Conservation (phyloP, 345 rosid genomes). For the Gossypium stocksii region DNA sequence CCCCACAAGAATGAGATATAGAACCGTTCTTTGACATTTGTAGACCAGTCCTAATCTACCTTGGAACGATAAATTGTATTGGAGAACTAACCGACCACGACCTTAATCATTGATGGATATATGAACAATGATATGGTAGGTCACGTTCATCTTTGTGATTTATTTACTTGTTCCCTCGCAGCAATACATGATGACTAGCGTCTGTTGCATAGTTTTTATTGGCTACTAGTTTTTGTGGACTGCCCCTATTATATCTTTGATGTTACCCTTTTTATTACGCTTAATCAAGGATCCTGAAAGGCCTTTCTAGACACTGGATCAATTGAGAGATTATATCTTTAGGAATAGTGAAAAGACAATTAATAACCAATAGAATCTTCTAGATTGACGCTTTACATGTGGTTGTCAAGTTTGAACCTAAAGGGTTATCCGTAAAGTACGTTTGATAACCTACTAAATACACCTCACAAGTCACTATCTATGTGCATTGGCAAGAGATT, state of each 20-base stretch:
- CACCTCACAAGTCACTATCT: not conserved
- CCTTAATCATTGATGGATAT: not conserved
- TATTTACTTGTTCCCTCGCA: conserved; percentile 22
- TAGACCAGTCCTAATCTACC: conserved; percentile 7
- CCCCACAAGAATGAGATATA: conserved; percentile 5
- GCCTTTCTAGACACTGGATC: not conserved
- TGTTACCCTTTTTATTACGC: not conserved
- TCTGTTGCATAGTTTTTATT: conserved; percentile 3
- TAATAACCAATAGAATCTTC: conserved; percentile 10
- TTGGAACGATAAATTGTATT: not conserved
- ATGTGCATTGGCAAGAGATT: not conserved
- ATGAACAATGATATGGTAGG: conserved; percentile 15
- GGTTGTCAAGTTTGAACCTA: not conserved
- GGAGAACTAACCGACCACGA: conserved; percentile 1
- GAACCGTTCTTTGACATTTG: not conserved
- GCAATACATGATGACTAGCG: conserved; percentile 14
- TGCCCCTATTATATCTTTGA: conserved; percentile 23
- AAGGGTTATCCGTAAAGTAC: not conserved
- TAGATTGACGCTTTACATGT: conserved; percentile 2
- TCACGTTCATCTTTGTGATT: conserved; percentile 9
- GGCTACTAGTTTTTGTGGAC: conserved; percentile 19
- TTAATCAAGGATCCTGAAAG: not conserved
- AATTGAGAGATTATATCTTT: conserved; percentile 8
- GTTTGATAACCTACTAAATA: not conserved
- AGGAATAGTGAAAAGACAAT: not conserved